A percentile compares a stretch with the other conserved stretches of the same genome.
These are phyloP conservation scores for Vaccinium vitisidaea DNA, from an alignment of 148 eudicot species.

Conservation along the genomic window DNA sequence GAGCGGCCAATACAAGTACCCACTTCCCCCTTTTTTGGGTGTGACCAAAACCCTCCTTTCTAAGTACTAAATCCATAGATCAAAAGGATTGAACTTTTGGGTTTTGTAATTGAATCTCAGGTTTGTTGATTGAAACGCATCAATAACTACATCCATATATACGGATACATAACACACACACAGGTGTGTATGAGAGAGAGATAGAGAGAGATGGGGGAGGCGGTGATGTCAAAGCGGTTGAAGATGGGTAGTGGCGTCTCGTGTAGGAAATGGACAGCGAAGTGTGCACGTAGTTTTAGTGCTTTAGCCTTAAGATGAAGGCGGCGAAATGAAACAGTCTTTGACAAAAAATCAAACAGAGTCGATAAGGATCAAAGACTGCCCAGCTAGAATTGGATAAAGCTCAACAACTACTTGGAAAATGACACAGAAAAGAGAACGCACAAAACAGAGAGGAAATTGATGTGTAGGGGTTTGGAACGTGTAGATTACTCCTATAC, in stretches of 20 bases:
- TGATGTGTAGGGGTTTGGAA: no score
- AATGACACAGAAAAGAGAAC: background rate
- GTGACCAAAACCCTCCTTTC: constrained; percentile 45
- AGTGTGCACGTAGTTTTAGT: constrained; percentile 2
- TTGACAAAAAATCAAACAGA: background rate
- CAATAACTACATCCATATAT: background rate
- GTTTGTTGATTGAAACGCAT: background rate
- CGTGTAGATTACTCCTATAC: no score
- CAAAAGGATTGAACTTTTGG: constrained; percentile 1
- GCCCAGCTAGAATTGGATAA: background rate
- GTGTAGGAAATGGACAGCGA: constrained; percentile 6
- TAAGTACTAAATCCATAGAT: constrained; percentile 56
- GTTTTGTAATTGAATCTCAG: background rate
- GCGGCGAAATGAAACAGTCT: background rate
- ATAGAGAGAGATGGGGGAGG: background rate
- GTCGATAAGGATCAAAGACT: background rate
- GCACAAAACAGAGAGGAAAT: background rate
- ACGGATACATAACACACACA: no score
- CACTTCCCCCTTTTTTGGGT: constrained; percentile 48
- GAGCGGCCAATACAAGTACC: constrained; percentile 52
- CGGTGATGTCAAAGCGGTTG: constrained; percentile 19
- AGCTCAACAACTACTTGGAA: background rate
- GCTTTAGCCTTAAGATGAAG: background rate
- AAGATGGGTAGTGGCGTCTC: constrained; percentile 11
- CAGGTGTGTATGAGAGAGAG: background rate